Evolutionary conservation across 1,284 basidiomycete species (phyloP).

Genomic region (Ustilago trichophora): DNA sequence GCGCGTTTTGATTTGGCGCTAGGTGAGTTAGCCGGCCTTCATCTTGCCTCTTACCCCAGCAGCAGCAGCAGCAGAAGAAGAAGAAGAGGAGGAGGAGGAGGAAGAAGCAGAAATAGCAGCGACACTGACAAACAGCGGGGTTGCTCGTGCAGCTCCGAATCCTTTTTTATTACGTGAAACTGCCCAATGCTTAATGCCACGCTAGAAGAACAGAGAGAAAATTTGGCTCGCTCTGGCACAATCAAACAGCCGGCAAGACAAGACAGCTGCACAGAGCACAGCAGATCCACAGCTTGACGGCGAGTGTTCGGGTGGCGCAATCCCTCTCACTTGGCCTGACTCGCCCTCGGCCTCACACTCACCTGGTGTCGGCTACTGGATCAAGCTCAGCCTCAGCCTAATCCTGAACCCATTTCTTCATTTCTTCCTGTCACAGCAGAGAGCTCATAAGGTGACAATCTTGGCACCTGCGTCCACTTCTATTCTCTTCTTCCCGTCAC

Average conservation of each 20-base stretch:
- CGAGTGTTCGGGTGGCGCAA: constrained; percentile 69
- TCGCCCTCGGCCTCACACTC: too few species aligned
- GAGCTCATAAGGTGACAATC: constrained; percentile 10
- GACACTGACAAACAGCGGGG: too few species aligned
- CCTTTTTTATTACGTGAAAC: constrained; percentile 9
- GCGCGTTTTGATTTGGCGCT: constrained; percentile 13
- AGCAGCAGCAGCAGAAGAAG: too few species aligned
- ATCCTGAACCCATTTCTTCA: not conserved
- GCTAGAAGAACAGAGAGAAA: not conserved
- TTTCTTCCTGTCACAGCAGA: not conserved
- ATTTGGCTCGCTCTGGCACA: too few species aligned
- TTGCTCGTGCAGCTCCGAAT: not conserved
- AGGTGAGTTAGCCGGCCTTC: constrained; percentile 8
- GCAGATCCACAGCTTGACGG: too few species aligned
- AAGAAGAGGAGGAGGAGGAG: too few species aligned
- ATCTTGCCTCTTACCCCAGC: constrained; percentile 4
- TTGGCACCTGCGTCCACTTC: constrained; percentile 6
- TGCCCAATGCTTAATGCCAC: not conserved
- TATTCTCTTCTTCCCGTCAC: not conserved
- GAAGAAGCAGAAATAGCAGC: not conserved
- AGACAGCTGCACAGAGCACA: too few species aligned
- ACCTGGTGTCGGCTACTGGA: constrained; percentile 7
- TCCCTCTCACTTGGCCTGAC: not conserved
- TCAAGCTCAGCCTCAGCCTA: constrained; percentile 13
- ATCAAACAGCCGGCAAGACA: too few species aligned